Evolutionary conservation across 306 rosid species (phyloP).

Genomic region (Carpinus viminea): DNA sequence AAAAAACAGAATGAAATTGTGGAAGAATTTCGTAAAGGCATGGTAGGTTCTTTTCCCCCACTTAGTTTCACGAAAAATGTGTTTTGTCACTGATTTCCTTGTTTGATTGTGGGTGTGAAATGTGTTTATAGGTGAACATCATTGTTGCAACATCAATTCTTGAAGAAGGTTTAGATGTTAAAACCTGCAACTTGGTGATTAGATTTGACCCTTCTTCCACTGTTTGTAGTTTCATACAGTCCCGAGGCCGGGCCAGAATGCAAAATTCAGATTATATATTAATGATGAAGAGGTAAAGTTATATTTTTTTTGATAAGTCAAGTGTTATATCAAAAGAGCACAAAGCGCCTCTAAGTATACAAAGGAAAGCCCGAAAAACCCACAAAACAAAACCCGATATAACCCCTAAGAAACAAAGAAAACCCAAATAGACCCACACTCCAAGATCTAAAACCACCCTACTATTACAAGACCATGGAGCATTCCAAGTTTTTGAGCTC

Average conservation of each 20-base stretch:
- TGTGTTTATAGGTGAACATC: constrained; percentile 60
- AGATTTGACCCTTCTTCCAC: constrained; percentile 87
- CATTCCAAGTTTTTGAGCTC: too few relatives aligned
- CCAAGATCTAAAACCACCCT: too few relatives aligned
- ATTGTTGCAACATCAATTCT: constrained; percentile 96
- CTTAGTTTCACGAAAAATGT: background rate
- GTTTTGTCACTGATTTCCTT: constrained; percentile 7
- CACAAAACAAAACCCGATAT: too few relatives aligned
- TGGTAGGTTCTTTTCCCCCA: constrained; percentile 45
- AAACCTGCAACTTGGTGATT: constrained; percentile 81
- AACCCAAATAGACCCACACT: too few relatives aligned
- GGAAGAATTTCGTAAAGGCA: constrained; percentile 74
- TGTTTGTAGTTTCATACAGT: constrained; percentile 88
- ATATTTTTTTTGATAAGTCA: too few relatives aligned
- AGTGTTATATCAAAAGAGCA: too few relatives aligned
- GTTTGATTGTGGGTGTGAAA: constrained; percentile 18
- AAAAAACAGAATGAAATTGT: constrained; percentile 70
- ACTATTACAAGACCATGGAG: too few relatives aligned
- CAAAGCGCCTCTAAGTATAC: too few relatives aligned
- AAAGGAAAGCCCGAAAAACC: too few relatives aligned
- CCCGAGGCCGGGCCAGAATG: constrained; percentile 90
- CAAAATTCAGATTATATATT: constrained; percentile 68
- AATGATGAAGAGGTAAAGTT: constrained; percentile 67
- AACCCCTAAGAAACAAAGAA: too few relatives aligned
- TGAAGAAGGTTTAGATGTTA: constrained; percentile 93